phyloP scores from a whole-genome alignment of 306 rosid species.

The Aeschynomene evenia region DNA sequence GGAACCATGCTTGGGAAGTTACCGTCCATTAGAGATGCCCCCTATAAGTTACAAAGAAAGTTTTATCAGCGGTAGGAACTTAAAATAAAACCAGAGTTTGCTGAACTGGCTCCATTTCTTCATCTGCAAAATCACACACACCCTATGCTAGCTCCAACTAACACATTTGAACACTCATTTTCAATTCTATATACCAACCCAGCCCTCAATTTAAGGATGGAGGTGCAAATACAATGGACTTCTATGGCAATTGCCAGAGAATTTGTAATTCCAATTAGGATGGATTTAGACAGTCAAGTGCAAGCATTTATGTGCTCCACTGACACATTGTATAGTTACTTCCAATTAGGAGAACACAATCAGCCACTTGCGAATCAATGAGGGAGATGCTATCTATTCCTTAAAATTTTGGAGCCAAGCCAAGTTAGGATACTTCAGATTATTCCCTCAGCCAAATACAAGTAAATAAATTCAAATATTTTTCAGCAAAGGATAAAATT shows the following conservation, averaged over 20 bases:
- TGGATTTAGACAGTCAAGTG: constrained; percentile 12
- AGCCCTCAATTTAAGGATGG: background rate
- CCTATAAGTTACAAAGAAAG: constrained; percentile 44
- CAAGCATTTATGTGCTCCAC: background rate
- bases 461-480: background rate
- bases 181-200: background rate
- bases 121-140: background rate
- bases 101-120: background rate
- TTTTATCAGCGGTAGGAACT: constrained; percentile 21
- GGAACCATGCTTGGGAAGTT: constrained; percentile 56
- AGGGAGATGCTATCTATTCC: constrained; percentile 2
- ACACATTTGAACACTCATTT: background rate
- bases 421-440: background rate
- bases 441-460: constrained; percentile 9
- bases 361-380: constrained; percentile 3
- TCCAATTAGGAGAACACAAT: constrained; percentile 14
- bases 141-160: constrained; percentile 1
- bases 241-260: background rate
- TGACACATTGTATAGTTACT: constrained; percentile 12
- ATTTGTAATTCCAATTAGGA: background rate
- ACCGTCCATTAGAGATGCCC: constrained; percentile 55
- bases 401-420: constrained; percentile 7
- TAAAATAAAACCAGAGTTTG: constrained; percentile 5
- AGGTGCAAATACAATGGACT: background rate
- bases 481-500: background rate